These are phyloP conservation scores for Scorias spongiosa DNA, from an alignment of 2,329 filamentous ascomycete species.

Conservation along the genomic window DNA sequence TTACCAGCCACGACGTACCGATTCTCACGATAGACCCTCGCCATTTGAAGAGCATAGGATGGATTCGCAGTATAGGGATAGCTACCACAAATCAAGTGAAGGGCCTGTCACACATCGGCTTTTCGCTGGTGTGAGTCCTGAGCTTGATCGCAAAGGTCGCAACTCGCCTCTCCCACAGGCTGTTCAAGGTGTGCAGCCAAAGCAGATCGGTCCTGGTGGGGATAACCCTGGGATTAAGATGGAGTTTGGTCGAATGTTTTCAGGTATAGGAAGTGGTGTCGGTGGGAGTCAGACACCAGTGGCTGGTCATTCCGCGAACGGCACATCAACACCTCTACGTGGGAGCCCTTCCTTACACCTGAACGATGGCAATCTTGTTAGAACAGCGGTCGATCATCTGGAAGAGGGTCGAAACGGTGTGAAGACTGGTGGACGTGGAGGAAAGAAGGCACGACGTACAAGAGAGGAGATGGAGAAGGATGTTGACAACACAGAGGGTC, in stretches of 20 bases:
- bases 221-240: conserved; percentile 78
- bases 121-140: conserved; percentile 55
- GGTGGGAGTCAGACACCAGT: conserved; percentile 35
- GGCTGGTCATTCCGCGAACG: conserved; percentile 31
- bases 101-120: conserved; percentile 35
- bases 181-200: conserved; percentile 78
- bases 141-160: conserved; percentile 68
- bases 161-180: conserved; percentile 83
- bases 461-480: conserved; percentile 62
- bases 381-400: conserved; percentile 17
- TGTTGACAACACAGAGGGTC: conserved; percentile 49
- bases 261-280: conserved; percentile 66
- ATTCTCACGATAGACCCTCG: conserved; percentile 23
- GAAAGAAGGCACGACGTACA: conserved; percentile 45
- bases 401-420: conserved; percentile 25
- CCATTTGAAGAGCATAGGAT: conserved; percentile 24
- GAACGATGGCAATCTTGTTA: conserved; percentile 14
- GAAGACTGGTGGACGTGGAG: conserved; percentile 25
- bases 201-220: conserved; percentile 60
- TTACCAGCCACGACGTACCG: conserved; percentile 8
- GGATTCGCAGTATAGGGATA: conserved; percentile 25
- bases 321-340: conserved; percentile 37
- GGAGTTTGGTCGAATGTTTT: conserved; percentile 89
- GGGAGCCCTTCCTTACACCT: conserved; percentile 16
- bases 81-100: conserved; percentile 17